Evolutionary conservation across 345 rosid species (phyloP).

Genomic region (Erodium maritimum): DNA sequence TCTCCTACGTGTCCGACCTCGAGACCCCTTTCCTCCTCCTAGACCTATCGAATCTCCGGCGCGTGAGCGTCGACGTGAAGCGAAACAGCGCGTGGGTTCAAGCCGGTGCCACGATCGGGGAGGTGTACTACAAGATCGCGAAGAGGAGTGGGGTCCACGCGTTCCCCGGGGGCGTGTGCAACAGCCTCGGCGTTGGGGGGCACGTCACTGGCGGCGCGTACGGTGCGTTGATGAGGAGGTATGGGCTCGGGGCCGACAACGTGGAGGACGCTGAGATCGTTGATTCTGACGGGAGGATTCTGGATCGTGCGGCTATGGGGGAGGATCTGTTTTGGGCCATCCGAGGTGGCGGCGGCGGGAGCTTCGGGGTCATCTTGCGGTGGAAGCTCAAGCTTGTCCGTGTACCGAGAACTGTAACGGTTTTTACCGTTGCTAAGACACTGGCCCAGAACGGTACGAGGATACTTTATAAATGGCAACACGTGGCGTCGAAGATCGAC

Average conservation of each 20-base stretch:
- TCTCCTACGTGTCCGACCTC: conserved; percentile 4
- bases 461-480: conserved; percentile 36
- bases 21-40: conserved; percentile 29
- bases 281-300: conserved; percentile 33
- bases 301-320: conserved; percentile 46
- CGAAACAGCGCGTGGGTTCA: conserved; percentile 41
- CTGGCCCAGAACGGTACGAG: conserved; percentile 31
- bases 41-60: conserved; percentile 38
- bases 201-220: conserved; percentile 50
- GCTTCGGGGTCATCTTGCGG: conserved; percentile 46
- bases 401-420: background rate
- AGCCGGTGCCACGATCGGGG: conserved; percentile 48
- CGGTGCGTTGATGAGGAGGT: conserved; percentile 53
- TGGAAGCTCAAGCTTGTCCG: conserved; percentile 47
- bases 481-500: conserved; percentile 25
- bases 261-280: conserved; percentile 41
- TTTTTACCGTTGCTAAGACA: conserved; percentile 16
- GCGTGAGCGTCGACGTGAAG: conserved; percentile 18
- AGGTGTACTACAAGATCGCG: conserved; percentile 35
- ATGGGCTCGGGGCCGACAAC: conserved; percentile 40
- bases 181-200: conserved; percentile 44
- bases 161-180: conserved; percentile 51
- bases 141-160: conserved; percentile 30
- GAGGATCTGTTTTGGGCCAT: conserved; percentile 72
- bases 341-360: conserved; percentile 55